Conservation (phyloP, 23 red algal genomes). For the Porphyridium purpureum region DNA sequence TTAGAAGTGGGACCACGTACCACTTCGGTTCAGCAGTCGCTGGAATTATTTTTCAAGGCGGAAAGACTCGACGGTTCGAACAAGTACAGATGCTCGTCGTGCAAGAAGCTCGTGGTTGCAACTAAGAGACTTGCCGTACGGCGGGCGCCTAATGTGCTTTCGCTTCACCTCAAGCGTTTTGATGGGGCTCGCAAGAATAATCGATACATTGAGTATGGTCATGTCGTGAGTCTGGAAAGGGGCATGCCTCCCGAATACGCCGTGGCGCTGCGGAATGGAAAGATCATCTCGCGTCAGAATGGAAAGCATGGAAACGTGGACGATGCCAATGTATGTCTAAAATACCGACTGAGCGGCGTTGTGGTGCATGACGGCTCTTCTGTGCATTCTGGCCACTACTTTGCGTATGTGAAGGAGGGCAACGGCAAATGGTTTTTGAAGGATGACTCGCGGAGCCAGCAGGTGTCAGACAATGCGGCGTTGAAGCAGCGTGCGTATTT, state of each 20-base stretch:
- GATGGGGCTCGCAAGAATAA: conserved; percentile 19
- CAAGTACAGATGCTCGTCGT: conserved; percentile 52
- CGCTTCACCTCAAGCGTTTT: conserved; percentile 89
- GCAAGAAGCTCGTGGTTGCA: conserved; percentile 17
- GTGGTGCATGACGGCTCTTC: conserved; percentile 55
- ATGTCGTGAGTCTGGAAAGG: too few species aligned
- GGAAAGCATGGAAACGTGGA: too few species aligned
- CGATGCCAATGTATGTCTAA: too few species aligned
- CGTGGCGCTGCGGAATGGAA: too few species aligned
- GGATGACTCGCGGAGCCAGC: conserved; percentile 34
- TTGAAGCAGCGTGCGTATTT: conserved; percentile 1
- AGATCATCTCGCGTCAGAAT: too few species aligned
- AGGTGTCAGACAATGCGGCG: conserved; percentile 3
- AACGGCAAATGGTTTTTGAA: conserved; percentile 58
- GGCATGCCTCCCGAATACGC: too few species aligned
- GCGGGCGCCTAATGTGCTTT: conserved; percentile 54
- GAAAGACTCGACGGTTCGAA: conserved; percentile 66
- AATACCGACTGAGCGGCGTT: conserved; percentile 38
- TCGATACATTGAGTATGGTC: too few species aligned
- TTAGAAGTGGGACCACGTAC: conserved; percentile 35
- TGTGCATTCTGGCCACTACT: conserved; percentile 54
- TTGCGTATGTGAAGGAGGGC: conserved; percentile 27
- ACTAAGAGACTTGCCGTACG: conserved; percentile 42
- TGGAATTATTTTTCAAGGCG: conserved; percentile 34
- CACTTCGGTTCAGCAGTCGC: conserved; percentile 13